Base-by-base conservation (phyloP, 2,329 filamentous ascomycete genomes). In the Talaromyces pinophilus region DNA sequence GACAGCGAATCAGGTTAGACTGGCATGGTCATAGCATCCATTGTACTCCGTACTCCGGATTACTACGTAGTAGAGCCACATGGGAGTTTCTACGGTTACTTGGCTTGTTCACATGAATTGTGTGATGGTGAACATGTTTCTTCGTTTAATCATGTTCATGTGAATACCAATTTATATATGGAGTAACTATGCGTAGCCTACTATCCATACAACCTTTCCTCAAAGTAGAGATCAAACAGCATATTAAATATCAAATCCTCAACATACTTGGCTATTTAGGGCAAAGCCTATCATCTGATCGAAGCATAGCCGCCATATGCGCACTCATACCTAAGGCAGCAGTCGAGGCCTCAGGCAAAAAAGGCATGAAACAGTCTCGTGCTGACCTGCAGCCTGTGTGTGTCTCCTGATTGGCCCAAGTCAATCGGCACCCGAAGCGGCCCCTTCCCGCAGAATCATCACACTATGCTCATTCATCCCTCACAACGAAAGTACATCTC, bases 371-470 rank as follows among this genome's bases (percentile, higher is more conserved):
- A 57, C 33, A 38, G 54, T 57, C 54, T 57, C 54, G 54, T 57
- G 54, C 54, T 25, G 33, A 3, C 54, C n/a, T n/a, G 33, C 10
- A 25, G 33, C 28, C 17, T 10, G 25, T 10, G 2, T 11, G 17
- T 5, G 15, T 8, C 17, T 17, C 17, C 54, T 57, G 19, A 57
- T 57, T 57, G 54, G 54, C 33, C 33, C 13, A 5, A 38, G 19
- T 11, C 33, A 38, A 22, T 38, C 52, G 52, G 54, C 54, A 38
- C 54, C 54, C 54, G 54, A 55, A 57, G 54, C 19, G 30, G 54
- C 54, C 54, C 54, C 54, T 57, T 57, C 54, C 54, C 25, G 54
- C 54, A 57, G 54, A 57, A 57, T 25, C 33, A 57, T 57, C 54
- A 57, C 54, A 57, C 54, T 57, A 60, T 38, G 35, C 40, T 60